phyloP scores from a whole-genome alignment of 495 filamentous ascomycete genomes.

The Opeltia flavorubescens region DNA sequence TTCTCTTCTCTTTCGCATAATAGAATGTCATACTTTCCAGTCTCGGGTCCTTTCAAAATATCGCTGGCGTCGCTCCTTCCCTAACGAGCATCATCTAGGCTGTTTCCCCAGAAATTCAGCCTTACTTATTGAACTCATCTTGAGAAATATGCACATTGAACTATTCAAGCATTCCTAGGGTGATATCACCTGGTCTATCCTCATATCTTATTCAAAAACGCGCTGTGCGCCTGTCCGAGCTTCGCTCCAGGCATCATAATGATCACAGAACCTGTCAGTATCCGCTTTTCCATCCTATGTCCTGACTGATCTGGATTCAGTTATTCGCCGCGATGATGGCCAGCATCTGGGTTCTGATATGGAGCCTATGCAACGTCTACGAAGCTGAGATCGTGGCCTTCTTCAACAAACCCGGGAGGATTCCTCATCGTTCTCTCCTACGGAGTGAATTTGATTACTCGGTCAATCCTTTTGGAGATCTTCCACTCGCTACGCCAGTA shows the following conservation, averaged over 20 bases:
- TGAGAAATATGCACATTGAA: too few species aligned
- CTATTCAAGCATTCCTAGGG: neutral
- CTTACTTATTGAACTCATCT: too few species aligned
- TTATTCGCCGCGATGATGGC: neutral
- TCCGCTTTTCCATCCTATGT: neutral
- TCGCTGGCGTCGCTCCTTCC: too few species aligned
- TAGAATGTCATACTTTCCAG: too few species aligned
- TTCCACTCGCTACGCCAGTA: conserved; percentile 13
- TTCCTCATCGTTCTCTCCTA: conserved; percentile 35
- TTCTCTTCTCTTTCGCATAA: too few species aligned
- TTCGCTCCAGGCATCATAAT: neutral
- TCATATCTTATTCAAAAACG: neutral
- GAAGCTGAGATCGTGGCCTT: neutral
- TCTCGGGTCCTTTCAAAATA: too few species aligned
- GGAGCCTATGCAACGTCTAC: neutral
- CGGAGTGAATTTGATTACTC: too few species aligned
- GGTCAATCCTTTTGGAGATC: too few species aligned
- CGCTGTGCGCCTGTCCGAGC: too few species aligned
- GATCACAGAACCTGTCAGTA: neutral
- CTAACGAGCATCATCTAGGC: too few species aligned
- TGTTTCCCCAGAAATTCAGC: too few species aligned
- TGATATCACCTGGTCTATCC: neutral
- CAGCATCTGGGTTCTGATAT: neutral
- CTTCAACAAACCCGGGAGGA: conserved; percentile 15
- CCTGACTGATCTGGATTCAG: neutral